phyloP scores from a whole-genome alignment of 1,284 basidiomycete genomes.

The Gomphus sp. region DNA sequence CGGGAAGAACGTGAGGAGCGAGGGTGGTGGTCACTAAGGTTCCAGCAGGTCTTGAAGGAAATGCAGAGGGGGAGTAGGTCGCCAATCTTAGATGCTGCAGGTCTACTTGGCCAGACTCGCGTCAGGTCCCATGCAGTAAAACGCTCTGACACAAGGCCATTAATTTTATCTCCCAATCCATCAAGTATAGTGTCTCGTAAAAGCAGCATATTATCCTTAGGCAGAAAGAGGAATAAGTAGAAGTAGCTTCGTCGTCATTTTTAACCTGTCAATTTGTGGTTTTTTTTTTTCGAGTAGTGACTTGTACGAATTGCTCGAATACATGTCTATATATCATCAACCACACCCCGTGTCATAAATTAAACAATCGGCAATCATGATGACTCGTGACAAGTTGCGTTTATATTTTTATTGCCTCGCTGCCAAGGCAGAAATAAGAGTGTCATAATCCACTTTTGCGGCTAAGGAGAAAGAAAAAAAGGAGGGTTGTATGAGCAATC shows the following conservation, averaged over 20 bases:
- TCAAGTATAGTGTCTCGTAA: neutral
- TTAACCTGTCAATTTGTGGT: neutral
- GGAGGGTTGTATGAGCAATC: neutral
- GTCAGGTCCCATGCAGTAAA: neutral
- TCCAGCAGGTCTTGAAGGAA: conserved; percentile 59
- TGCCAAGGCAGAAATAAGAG: conserved; percentile 64
- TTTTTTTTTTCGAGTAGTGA: neutral
- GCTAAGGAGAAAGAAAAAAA: too few species aligned
- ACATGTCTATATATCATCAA: neutral
- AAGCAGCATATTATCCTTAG: neutral
- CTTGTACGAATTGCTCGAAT: neutral
- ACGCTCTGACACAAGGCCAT: neutral
- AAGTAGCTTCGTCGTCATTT: neutral
- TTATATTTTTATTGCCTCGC: conserved; percentile 37
- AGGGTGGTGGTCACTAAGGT: conserved; percentile 70
- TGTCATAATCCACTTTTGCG: conserved; percentile 74
- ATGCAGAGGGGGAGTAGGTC: conserved; percentile 23
- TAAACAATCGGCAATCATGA: neutral
- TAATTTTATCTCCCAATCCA: neutral
- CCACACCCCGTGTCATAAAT: neutral
- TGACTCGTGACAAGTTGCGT: neutral
- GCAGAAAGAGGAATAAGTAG: neutral
- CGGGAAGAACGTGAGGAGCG: conserved; percentile 61
- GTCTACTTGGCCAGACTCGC: neutral
- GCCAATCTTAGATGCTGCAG: neutral